A percentile compares a stretch with the other conserved stretches of the same genome.
These are phyloP conservation scores for Trifolium repens DNA, from an alignment of 306 rosid species.

Conservation along the genomic window DNA sequence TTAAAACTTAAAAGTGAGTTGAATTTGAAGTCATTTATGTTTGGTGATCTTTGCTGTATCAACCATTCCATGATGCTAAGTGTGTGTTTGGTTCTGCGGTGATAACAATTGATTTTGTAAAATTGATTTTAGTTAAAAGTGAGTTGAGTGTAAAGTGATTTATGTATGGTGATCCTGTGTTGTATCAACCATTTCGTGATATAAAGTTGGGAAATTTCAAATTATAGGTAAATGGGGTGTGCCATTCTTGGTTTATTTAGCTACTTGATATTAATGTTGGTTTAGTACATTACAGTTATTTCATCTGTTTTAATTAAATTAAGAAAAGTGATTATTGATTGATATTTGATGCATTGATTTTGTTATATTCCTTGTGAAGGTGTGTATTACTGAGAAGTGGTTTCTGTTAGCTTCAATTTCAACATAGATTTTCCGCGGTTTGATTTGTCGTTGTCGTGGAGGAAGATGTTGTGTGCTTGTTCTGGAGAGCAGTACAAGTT, in stretches of 20 bases:
- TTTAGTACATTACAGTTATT: background rate
- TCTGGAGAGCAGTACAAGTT: slow-evolving; percentile 94
- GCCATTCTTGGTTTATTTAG: slow-evolving; percentile 28
- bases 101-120: too few relatives aligned
- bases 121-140: too few relatives aligned
- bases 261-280: background rate
- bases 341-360: slow-evolving; percentile 11
- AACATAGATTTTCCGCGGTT: slow-evolving; percentile 10
- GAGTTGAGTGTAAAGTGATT: too few relatives aligned
- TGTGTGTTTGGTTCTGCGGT: too few relatives aligned
- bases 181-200: background rate
- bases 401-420: slow-evolving; percentile 31
- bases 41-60: background rate
- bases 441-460: slow-evolving; percentile 32
- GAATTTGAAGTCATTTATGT: too few relatives aligned
- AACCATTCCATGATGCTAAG: background rate
- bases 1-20: too few relatives aligned
- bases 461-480: slow-evolving; percentile 95
- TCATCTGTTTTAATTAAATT: background rate
- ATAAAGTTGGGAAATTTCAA: slow-evolving; percentile 21
- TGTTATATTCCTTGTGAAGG: slow-evolving; percentile 6
- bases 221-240: slow-evolving; percentile 32
- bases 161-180: background rate
- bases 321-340: background rate
- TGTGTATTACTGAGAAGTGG: slow-evolving; percentile 42